Base-by-base conservation (phyloP, 768 basidiomycete genomes). In the Boletellus ananas region DNA sequence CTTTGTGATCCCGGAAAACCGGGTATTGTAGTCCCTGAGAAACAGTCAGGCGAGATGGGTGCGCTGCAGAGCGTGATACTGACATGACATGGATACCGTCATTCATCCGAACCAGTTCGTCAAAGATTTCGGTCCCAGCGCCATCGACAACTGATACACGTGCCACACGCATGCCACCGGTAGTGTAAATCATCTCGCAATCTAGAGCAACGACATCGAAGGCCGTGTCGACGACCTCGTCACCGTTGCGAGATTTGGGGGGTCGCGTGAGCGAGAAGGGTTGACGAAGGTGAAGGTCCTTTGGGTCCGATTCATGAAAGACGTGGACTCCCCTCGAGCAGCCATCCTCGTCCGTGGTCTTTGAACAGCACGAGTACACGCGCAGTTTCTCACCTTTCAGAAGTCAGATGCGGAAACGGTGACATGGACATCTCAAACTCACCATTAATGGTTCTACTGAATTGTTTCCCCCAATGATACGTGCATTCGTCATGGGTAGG, bases 171-270 rank as follows among this genome's bases (percentile, higher is more conserved):
- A 92, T 82, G 0, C 96, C 96, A 5, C 88, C 90, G 0, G 94
- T 97, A 0, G 92, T 89, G 70, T 94, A 93, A 9, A 97, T 77
- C 90, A 98, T 93, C 69, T 99, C 96, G 63, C 96, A 98, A 66
- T 99, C 96, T 43, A 98, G 73, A 0, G 91, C 91, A 6, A 85
- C 89, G 4, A 97, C 79, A 49, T 94, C 89, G 39, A 91, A 70
- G 1, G 78, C 72, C 2, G 71, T 66, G 45, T 72, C 71, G 1
- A 60, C 39, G 45, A 46, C 9, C 14, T 31, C 20, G 18, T 49
- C 38, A 9, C n/a, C 48, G 25, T 48, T 44, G 41, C 23, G 4
- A 23, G 47, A 35, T 16, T 49, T 47, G 3, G 57, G 54, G 4
- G 63, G 54, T 8, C 70, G 62, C 18, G 76, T 70, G 60, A 67